A percentile compares a stretch with the other conserved stretches of the same genome.
phyloP scores from a whole-genome alignment of 108 stramenopile species.

The Pseudonitzschia multistriata region DNA sequence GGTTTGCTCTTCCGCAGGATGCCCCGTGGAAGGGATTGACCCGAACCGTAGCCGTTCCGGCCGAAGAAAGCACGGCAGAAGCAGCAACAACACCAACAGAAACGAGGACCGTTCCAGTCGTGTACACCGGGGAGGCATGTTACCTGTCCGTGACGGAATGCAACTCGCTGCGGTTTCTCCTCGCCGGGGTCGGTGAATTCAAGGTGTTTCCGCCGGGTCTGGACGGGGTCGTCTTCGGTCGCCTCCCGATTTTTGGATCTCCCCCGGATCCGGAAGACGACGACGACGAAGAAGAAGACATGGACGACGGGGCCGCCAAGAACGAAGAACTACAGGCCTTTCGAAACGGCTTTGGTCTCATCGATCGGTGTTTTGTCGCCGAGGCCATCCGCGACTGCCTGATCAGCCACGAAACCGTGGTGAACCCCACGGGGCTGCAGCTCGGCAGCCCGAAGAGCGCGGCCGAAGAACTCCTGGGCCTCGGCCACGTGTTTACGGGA shows the following conservation, averaged over 20 bases:
- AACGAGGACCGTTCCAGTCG: conserved; percentile 24
- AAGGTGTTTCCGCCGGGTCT: conserved; percentile 25
- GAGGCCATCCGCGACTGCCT: conserved; percentile 77
- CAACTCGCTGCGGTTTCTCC: conserved; percentile 44
- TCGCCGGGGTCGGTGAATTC: conserved; percentile 37
- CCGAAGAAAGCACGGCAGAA: conserved; percentile 11
- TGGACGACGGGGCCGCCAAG: conserved; percentile 33
- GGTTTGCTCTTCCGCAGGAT: conserved; percentile 60
- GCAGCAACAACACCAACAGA: too few species aligned
- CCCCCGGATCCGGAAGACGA: conserved; percentile 56
- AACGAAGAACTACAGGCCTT: conserved; percentile 70
- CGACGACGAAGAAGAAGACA: conserved; percentile 52
- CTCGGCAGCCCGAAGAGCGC: conserved; percentile 64
- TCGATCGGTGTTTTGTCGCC: conserved; percentile 73
- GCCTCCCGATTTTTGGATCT: conserved; percentile 83
- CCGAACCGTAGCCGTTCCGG: neutral
- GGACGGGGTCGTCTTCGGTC: conserved; percentile 71
- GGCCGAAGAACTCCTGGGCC: conserved; percentile 69
- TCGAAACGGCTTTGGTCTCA: conserved; percentile 50
- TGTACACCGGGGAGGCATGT: conserved; percentile 39
- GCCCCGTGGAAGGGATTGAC: conserved; percentile 69
- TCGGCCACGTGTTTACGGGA: conserved; percentile 47
- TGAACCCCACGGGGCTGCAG: conserved; percentile 67
- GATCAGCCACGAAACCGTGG: conserved; percentile 60
- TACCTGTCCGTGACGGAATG: conserved; percentile 43